phyloP scores from a whole-genome alignment of 2,329 filamentous ascomycete species.

The Gaeumannomyces tritici region DNA sequence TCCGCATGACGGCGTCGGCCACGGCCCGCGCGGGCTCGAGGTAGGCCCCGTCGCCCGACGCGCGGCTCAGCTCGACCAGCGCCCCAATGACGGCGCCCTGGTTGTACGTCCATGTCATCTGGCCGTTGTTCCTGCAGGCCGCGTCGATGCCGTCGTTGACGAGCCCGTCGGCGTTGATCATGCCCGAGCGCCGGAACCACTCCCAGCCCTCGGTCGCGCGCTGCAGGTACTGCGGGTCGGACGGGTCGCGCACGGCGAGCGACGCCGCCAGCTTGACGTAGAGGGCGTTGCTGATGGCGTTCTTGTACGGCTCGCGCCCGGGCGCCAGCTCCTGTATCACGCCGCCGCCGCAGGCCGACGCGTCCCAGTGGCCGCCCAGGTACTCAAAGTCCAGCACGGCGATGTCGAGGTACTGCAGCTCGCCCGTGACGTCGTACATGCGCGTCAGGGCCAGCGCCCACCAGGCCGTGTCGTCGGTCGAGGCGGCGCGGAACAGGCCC shows the following conservation, averaged over 20 bases:
- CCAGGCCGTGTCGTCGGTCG: constrained; percentile 52
- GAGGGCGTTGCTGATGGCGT: constrained; percentile 49
- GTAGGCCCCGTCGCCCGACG: constrained; percentile 30
- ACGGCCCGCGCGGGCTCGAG: constrained; percentile 34
- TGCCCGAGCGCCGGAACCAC: constrained; percentile 40
- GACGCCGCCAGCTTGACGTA: constrained; percentile 43
- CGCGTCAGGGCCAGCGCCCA: constrained; percentile 52
- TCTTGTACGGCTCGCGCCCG: constrained; percentile 30
- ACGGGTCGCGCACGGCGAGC: constrained; percentile 37
- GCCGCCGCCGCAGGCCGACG: constrained; percentile 40
- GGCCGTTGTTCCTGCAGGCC: constrained; percentile 39
- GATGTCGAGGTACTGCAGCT: constrained; percentile 41
- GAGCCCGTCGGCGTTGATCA: constrained; percentile 40
- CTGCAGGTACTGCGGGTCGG: constrained; percentile 28
- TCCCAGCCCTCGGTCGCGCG: constrained; percentile 41
- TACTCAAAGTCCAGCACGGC: constrained; percentile 46
- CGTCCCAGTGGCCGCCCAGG: constrained; percentile 38
- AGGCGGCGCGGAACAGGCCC: constrained; percentile 27
- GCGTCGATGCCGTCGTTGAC: constrained; percentile 43
- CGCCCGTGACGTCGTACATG: constrained; percentile 42
- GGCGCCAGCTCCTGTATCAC: constrained; percentile 47
- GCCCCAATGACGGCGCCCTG: constrained; percentile 48
- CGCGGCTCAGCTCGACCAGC: constrained; percentile 39
- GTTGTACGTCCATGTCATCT: constrained; percentile 45
- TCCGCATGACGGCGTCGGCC: constrained; percentile 40